phyloP scores from a whole-genome alignment of 805 yeast species.

The Candida nitratophila region DNA sequence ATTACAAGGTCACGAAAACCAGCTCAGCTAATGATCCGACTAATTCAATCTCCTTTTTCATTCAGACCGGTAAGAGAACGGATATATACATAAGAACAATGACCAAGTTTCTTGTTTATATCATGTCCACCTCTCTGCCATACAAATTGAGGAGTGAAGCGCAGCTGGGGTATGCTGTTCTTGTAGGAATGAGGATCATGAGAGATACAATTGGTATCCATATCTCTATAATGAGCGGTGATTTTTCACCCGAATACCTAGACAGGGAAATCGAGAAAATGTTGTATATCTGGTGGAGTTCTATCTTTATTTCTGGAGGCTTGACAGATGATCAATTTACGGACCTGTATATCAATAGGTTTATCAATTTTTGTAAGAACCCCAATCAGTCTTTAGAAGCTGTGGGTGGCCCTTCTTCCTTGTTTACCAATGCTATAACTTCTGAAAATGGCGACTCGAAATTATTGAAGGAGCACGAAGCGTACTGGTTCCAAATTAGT shows the following conservation, averaged over 20 bases:
- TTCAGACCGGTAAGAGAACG: conserved; percentile 48
- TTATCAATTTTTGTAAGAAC: conserved; percentile 20
- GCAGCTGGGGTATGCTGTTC: conserved; percentile 56
- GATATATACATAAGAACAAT: conserved; percentile 29
- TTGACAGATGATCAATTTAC: conserved; percentile 31
- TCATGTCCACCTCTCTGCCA: conserved; percentile 36
- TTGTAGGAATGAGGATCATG: conserved; percentile 48
- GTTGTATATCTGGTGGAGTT: conserved; percentile 32
- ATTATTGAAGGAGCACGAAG: conserved; percentile 35
- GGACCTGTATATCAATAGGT: conserved; percentile 28
- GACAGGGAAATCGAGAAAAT: conserved; percentile 42
- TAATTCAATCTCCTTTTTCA: conserved; percentile 42
- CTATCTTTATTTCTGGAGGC: conserved; percentile 11
- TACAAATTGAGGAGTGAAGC: conserved; percentile 45
- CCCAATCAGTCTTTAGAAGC: conserved; percentile 9
- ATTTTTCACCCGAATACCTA: conserved; percentile 32
- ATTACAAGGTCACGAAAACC: conserved; percentile 25
- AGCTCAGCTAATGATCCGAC: conserved; percentile 42
- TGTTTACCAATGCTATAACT: conserved; percentile 19
- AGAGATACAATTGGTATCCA: conserved; percentile 52
- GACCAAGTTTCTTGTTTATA: conserved; percentile 38
- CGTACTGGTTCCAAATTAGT: conserved; percentile 42
- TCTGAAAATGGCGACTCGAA: conserved; percentile 10
- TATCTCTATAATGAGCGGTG: conserved; percentile 48
- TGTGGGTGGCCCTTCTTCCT: conserved; percentile 16